phyloP scores from a whole-genome alignment of 306 rosid species.

The Cyclanthera cordifolia region DNA sequence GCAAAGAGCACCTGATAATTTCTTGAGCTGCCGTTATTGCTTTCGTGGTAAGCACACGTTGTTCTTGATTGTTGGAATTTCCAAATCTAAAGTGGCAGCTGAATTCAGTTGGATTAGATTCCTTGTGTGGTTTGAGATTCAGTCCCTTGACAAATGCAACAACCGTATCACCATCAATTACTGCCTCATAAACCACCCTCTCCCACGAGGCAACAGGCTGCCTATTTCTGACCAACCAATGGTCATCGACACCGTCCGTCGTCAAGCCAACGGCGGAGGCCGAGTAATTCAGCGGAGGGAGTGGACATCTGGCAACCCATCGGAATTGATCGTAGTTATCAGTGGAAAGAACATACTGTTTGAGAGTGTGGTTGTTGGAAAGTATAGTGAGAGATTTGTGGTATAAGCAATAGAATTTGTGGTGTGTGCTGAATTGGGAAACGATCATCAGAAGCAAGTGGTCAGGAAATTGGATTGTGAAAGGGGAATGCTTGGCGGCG shows the following conservation, averaged over 20 bases:
- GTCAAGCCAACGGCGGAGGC: constrained; percentile 30
- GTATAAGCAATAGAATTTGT: constrained; percentile 55
- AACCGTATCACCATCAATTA: constrained; percentile 50
- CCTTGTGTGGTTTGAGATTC: constrained; percentile 69
- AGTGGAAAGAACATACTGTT: constrained; percentile 35
- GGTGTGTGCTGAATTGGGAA: not conserved
- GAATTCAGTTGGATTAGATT: constrained; percentile 56
- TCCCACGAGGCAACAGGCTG: constrained; percentile 41
- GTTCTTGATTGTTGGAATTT: constrained; percentile 21
- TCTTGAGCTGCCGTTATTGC: constrained; percentile 82
- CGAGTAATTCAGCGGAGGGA: constrained; percentile 35
- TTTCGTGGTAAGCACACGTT: constrained; percentile 27
- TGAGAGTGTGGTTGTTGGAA: constrained; percentile 12
- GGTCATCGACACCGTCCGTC: constrained; percentile 26
- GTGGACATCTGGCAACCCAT: constrained; percentile 69
- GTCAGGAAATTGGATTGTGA: constrained; percentile 51
- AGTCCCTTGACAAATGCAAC: constrained; percentile 76
- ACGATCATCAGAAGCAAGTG: constrained; percentile 39
- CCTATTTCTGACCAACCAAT: constrained; percentile 22
- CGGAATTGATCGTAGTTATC: constrained; percentile 49
- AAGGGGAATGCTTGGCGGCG: constrained; percentile 14
- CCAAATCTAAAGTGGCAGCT: constrained; percentile 53
- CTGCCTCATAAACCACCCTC: constrained; percentile 69
- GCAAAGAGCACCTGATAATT: constrained; percentile 65
- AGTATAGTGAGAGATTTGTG: constrained; percentile 18